Conservation (phyloP, 1,284 basidiomycete species). For the Ustilago xerochloae region DNA sequence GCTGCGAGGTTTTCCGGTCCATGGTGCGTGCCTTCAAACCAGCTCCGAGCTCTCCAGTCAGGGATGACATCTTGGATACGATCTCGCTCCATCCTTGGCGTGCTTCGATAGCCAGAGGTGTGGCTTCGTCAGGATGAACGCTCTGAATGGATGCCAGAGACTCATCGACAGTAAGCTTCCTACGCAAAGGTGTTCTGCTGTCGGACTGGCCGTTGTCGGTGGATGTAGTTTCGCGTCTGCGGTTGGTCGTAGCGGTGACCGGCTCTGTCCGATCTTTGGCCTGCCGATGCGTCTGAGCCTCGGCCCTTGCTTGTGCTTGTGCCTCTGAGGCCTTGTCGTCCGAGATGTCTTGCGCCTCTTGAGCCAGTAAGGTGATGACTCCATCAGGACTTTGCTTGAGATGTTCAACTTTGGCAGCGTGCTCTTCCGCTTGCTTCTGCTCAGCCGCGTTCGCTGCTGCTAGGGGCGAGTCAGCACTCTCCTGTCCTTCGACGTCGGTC, state of each 20-base stretch:
- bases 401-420: conserved; percentile 35
- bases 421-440: conserved; percentile 13
- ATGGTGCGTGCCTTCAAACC: conserved; percentile 13
- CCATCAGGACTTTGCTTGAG: conserved; percentile 44
- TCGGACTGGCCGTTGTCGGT: neutral
- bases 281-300: neutral
- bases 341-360: conserved; percentile 35
- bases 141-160: conserved; percentile 29
- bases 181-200: neutral
- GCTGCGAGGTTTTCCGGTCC: conserved; percentile 15
- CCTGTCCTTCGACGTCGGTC: neutral
- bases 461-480: neutral
- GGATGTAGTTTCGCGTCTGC: neutral
- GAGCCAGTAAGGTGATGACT: conserved; percentile 39
- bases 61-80: conserved; percentile 41
- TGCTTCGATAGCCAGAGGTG: conserved; percentile 46
- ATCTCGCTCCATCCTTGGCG: conserved; percentile 58
- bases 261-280: neutral
- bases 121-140: conserved; percentile 20
- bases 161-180: conserved; percentile 20
- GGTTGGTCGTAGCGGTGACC: neutral
- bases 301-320: neutral
- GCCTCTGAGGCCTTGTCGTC: conserved; percentile 33
- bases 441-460: neutral
- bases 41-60: conserved; percentile 22